These are phyloP conservation scores for Rhizopogon salebrosus DNA, from an alignment of 768 basidiomycete genomes.

Conservation along the genomic window DNA sequence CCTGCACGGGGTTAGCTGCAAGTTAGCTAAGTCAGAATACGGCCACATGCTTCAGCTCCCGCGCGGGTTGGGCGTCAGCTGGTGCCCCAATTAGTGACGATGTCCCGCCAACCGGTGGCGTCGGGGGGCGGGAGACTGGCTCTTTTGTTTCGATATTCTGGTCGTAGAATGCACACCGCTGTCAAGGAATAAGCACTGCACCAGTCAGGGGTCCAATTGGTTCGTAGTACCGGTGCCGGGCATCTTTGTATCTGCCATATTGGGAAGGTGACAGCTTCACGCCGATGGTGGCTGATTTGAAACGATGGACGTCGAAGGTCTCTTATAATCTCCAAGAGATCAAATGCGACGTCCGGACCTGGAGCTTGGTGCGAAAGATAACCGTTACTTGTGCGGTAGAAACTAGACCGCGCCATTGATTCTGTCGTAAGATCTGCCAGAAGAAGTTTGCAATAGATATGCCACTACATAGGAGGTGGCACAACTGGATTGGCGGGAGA, in stretches of 20 bases:
- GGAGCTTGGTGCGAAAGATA: not conserved
- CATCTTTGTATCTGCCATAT: not conserved
- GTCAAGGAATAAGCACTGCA: too few relatives aligned
- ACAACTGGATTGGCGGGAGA: not conserved
- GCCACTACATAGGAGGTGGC: not conserved
- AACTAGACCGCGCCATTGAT: not conserved
- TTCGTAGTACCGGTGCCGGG: not conserved
- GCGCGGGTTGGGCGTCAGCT: not conserved
- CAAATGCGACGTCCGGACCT: not conserved
- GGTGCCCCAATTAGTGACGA: not conserved
- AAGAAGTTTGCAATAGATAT: not conserved
- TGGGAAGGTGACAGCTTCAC: not conserved
- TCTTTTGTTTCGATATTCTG: not conserved
- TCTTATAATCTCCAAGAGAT: not conserved
- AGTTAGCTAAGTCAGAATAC: conserved; percentile 1
- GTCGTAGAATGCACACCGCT: not conserved
- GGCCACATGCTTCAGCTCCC: not conserved
- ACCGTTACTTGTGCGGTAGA: not conserved
- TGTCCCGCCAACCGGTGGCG: conserved; percentile 1
- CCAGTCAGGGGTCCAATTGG: too few relatives aligned
- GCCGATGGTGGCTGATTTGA: not conserved
- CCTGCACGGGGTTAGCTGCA: not conserved
- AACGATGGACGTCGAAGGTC: not conserved
- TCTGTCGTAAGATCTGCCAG: not conserved
- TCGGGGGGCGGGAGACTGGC: not conserved